Evolutionary conservation across 176 grass and related monocot genomes (phyloP), one percentile per base, ranked within the genome.

Genomic region (Panicum miliaceum): DNA sequence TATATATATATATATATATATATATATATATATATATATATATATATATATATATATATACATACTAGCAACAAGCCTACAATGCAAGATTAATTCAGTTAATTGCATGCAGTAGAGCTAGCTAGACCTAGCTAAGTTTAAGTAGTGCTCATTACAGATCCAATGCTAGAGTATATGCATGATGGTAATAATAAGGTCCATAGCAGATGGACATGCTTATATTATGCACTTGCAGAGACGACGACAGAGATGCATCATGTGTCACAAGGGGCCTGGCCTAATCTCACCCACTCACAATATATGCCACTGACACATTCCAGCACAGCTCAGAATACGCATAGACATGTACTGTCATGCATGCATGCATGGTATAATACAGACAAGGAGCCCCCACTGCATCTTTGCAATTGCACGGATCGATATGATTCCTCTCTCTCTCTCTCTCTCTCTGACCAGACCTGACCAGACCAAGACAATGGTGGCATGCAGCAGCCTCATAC

Each of bases 261-360:
- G n/a, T 52, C 50, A 71, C 68, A 70, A 70, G 40, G 40, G 22
- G 42, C 67, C 43, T 46, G 13, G 52, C 23, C 10, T 50, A 29
- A 48, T 72, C 45, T 32, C 70, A 73, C 70, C 69, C 43, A 73
- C 70, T 73, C 70, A 73, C 70, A 73, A 34, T 73, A 52, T 35
- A 52, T 73, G 46, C 71, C 71, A 53, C 71, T 73, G 71, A 73
- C 71, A 73, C 71, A 73, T 52, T 73, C 71, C 47, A 73, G 47
- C 71, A 73, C 71, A 51, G 68, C 42, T 71, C 45, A 71, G 71
- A 73, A 73, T 48, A 48, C 40, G 40, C 22, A 70, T 23, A 11
- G 22, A 19, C 19, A 22, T 25, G 68, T 71, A 71, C 68, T 27
- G 69, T 22, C 43, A 18, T 46, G 40, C 40, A 8, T 46, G 40